Conservation (phyloP, 768 basidiomycete genomes). For the Tricholoma flavovirens region DNA sequence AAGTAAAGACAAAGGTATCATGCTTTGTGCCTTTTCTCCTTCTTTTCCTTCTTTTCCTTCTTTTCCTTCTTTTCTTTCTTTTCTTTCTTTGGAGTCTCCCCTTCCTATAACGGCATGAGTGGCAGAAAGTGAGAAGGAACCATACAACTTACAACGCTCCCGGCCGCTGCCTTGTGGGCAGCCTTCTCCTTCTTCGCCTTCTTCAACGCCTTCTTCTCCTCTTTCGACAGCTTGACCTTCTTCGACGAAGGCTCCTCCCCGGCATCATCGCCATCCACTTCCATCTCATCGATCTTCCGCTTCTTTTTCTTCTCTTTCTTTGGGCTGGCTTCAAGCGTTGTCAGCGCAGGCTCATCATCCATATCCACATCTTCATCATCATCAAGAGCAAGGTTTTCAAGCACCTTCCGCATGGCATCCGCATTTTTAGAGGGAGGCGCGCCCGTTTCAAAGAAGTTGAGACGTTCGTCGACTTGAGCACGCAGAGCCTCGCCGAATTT, state of each 20-base stretch:
- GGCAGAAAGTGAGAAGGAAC: not conserved
- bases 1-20: constrained; percentile 11
- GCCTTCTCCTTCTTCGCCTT: constrained; percentile 66
- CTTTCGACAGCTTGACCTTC: constrained; percentile 75
- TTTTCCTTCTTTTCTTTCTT: constrained; percentile 44
- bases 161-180: constrained; percentile 33
- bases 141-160: constrained; percentile 19
- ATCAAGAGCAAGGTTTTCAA: constrained; percentile 69
- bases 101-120: constrained; percentile 11
- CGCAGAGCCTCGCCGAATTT: constrained; percentile 95
- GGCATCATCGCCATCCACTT: constrained; percentile 46
- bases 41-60: constrained; percentile 50
- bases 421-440: constrained; percentile 84
- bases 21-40: constrained; percentile 31
- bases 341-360: constrained; percentile 42
- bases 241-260: constrained; percentile 48
- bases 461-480: constrained; percentile 91
- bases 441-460: constrained; percentile 92
- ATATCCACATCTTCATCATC: constrained; percentile 47
- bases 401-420: constrained; percentile 86
- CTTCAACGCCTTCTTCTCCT: constrained; percentile 82
- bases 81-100: constrained; percentile 36
- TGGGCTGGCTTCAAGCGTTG: constrained; percentile 51
- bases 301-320: constrained; percentile 67
- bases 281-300: constrained; percentile 62